Conservation (phyloP, 768 basidiomycete genomes). For the Punctularia strigosozonata region DNA sequence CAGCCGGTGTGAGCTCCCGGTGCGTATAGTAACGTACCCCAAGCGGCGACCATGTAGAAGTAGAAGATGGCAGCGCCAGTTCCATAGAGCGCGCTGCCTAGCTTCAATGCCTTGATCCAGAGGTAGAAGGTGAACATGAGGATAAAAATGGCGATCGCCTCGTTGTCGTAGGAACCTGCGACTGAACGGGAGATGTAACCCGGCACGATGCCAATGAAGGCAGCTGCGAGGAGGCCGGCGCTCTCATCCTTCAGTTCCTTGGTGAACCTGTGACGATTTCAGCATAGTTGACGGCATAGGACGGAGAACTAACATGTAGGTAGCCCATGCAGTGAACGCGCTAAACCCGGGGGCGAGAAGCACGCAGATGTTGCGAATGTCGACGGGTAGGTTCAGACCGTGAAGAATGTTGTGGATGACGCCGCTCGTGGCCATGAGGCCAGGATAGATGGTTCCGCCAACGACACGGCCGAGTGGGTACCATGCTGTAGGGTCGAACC, state of each 20-base stretch:
- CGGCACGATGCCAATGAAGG: constrained; percentile 96
- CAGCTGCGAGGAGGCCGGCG: constrained; percentile 93
- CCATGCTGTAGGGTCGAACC: constrained; percentile 99
- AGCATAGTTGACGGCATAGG: not conserved
- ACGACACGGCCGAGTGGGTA: constrained; percentile 98
- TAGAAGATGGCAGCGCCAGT: constrained; percentile 91
- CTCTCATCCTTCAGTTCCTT: constrained; percentile 93
- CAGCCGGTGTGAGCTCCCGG: too few species aligned
- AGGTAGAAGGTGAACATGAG: constrained; percentile 98
- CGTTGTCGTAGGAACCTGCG: constrained; percentile 98
- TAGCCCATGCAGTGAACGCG: constrained; percentile 92
- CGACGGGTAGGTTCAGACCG: constrained; percentile 85
- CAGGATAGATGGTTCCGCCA: constrained; percentile 96
- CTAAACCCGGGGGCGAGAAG: constrained; percentile 95
- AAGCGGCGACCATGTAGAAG: constrained; percentile 99
- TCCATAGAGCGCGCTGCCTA: constrained; percentile 86
- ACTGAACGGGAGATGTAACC: constrained; percentile 99
- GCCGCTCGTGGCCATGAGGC: constrained; percentile 96
- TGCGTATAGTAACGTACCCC: constrained; percentile 70
- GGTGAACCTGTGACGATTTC: constrained; percentile 85
- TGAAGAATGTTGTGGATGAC: constrained; percentile 91
- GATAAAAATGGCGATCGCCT: constrained; percentile 98
- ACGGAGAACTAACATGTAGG: constrained; percentile 64
- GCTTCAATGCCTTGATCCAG: constrained; percentile 95
- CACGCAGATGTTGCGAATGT: constrained; percentile 95